phyloP scores from a whole-genome alignment of 441 rosid species.

The Rhodomyrtus psidioides region DNA sequence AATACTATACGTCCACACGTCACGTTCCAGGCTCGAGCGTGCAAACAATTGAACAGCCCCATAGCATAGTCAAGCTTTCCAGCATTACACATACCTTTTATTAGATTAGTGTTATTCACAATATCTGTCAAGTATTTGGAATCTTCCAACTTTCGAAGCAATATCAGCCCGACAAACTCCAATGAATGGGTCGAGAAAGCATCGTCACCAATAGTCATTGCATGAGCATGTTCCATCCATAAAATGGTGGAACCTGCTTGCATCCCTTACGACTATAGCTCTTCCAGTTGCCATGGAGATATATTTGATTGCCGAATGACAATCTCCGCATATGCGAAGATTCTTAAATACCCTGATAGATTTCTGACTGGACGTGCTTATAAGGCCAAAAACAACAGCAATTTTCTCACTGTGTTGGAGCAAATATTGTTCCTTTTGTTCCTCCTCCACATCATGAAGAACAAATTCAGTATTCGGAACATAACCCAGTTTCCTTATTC shows the following conservation, averaged over 20 bases:
- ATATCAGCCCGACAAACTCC: not conserved
- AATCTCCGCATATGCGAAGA: not conserved
- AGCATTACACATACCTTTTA: not conserved
- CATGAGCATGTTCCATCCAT: not conserved
- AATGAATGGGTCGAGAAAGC: not conserved
- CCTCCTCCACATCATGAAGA: not conserved
- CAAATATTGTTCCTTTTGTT: not conserved
- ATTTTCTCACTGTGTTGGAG: not conserved
- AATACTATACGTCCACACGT: not conserved
- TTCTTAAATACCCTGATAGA: not conserved
- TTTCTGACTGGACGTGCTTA: not conserved
- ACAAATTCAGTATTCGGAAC: not conserved
- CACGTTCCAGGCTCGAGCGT: not conserved
- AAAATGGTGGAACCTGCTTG: not conserved
- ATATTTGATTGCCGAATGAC: not conserved
- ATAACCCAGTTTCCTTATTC: not conserved
- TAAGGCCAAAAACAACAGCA: not conserved
- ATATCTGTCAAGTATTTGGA: not conserved
- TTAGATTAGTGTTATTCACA: not conserved
- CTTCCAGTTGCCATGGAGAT: not conserved
- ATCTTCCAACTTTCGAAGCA: not conserved
- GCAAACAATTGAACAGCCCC: not conserved
- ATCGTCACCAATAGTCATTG: not conserved
- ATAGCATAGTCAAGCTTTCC: not conserved
- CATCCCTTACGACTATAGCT: not conserved